phyloP scores from a whole-genome alignment of 2,329 filamentous ascomycete species.

The Hymenoscyphus fraxineus region DNA sequence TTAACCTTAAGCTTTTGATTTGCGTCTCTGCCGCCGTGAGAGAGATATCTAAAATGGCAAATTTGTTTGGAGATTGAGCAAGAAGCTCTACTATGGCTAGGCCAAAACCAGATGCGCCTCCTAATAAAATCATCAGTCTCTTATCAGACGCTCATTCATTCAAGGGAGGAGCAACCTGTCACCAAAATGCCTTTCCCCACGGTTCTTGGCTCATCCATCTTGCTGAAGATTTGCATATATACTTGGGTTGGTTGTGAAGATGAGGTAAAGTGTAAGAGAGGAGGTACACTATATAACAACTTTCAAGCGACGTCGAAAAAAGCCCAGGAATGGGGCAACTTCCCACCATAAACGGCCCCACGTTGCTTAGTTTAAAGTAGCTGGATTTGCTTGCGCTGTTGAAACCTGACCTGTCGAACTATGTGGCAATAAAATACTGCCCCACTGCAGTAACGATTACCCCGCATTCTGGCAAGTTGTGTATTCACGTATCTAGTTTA shows the following conservation, averaged over 20 bases:
- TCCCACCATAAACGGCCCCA: not conserved
- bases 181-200: not conserved
- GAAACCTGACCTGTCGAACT: not conserved
- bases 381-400: not conserved
- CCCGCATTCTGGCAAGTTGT: not conserved
- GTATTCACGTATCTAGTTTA: no score
- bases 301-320: not conserved
- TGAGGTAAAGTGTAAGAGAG: no score
- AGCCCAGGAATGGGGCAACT: not conserved
- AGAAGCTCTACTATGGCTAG: constrained; percentile 60
- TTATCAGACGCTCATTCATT: not conserved
- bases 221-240: not conserved
- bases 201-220: not conserved
- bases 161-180: not conserved
- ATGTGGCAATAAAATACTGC: not conserved
- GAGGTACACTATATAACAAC: not conserved
- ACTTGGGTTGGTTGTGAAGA: not conserved
- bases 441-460: not conserved
- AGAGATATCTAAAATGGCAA: constrained; percentile 25
- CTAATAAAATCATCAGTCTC: constrained; percentile 51
- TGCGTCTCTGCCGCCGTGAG: constrained; percentile 24
- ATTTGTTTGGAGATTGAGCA: constrained; percentile 13
- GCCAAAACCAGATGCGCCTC: constrained; percentile 71
- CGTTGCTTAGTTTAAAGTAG: not conserved
- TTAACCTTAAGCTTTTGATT: constrained; percentile 14